A percentile compares a stretch with the other conserved stretches of the same genome.
Conservation (phyloP, 768 basidiomycete genomes). For the Leccinum imitatum region DNA sequence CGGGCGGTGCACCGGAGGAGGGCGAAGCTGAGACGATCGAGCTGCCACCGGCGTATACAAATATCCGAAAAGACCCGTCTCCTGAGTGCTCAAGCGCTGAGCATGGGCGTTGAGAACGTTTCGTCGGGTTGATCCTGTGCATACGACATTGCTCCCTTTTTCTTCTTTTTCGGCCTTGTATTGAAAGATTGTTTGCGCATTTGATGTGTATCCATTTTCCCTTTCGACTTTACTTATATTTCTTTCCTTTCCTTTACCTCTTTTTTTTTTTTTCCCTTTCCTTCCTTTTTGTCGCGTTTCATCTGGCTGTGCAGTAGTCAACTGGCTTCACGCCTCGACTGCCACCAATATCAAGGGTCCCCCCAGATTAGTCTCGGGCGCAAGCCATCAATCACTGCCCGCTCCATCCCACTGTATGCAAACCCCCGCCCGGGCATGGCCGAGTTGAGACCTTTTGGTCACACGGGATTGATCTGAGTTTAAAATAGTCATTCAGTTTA, state of each 20-base stretch:
- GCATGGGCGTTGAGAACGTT: too few relatives aligned
- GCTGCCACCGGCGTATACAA: slow-evolving; percentile 80
- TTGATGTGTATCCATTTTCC: not conserved
- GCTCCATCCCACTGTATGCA: not conserved
- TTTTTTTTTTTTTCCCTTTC: not conserved
- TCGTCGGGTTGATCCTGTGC: too few relatives aligned
- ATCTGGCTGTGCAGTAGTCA: not conserved
- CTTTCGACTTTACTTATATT: not conserved
- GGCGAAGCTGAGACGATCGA: slow-evolving; percentile 70
- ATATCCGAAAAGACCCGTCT: slow-evolving; percentile 37
- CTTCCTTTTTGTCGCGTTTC: not conserved
- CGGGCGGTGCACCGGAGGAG: slow-evolving; percentile 22
- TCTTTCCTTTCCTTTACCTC: not conserved
- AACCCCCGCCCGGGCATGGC: too few relatives aligned
- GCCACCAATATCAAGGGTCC: slow-evolving; percentile 6
- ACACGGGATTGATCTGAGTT: too few relatives aligned
- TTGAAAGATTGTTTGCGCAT: not conserved
- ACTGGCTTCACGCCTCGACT: slow-evolving; percentile 1
- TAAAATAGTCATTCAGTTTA: too few relatives aligned
- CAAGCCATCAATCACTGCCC: not conserved
- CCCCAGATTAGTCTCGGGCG: not conserved
- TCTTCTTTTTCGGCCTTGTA: not conserved
- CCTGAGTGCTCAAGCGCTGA: too few relatives aligned
- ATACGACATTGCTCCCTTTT: too few relatives aligned
- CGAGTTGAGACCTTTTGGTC: too few relatives aligned